Percentiles rank a stretch among this genome's conserved stretches.
Evolutionary conservation across 2,329 filamentous ascomycete genomes (phyloP).

Genomic region (Alternaria brassicicola): DNA sequence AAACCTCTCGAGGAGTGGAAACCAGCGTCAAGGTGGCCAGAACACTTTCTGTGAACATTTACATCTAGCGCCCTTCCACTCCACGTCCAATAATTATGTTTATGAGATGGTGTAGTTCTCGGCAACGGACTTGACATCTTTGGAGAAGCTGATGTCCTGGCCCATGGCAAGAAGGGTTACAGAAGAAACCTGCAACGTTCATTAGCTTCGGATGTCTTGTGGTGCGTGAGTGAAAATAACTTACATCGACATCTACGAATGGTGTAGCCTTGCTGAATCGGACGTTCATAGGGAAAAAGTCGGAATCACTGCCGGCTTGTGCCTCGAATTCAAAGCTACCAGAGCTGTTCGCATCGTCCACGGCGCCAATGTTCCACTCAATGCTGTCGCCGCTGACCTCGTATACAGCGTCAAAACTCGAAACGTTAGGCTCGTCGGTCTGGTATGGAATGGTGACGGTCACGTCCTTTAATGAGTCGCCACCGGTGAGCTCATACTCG

Average conservation of each 20-base stretch:
- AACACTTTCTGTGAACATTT: background rate
- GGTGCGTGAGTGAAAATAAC: constrained; percentile 46
- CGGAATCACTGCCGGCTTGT: constrained; percentile 82
- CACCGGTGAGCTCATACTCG: constrained; percentile 90
- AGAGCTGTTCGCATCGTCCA: constrained; percentile 80
- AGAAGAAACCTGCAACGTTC: constrained; percentile 62
- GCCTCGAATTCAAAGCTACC: constrained; percentile 97
- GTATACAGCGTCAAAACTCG: constrained; percentile 92
- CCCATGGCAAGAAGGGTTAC: constrained; percentile 76
- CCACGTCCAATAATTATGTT: background rate
- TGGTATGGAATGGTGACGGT: constrained; percentile 86
- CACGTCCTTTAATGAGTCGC: constrained; percentile 80
- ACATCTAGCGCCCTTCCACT: background rate
- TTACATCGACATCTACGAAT: constrained; percentile 92
- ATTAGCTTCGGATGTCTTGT: constrained; percentile 28
- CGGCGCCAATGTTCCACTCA: constrained; percentile 89
- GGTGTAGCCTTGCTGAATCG: constrained; percentile 85
- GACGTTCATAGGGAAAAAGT: constrained; percentile 98
- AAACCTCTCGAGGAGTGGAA: background rate
- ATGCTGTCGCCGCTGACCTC: constrained; percentile 91
- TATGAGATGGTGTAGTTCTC: constrained; percentile 81
- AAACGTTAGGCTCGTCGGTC: constrained; percentile 82
- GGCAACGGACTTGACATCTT: constrained; percentile 77
- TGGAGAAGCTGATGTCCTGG: constrained; percentile 81
- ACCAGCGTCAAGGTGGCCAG: too few relatives aligned